Evolutionary conservation across 202 grass and related monocot genomes (phyloP), one percentile per base, ranked within the genome.

Genomic region (Setaria italica): DNA sequence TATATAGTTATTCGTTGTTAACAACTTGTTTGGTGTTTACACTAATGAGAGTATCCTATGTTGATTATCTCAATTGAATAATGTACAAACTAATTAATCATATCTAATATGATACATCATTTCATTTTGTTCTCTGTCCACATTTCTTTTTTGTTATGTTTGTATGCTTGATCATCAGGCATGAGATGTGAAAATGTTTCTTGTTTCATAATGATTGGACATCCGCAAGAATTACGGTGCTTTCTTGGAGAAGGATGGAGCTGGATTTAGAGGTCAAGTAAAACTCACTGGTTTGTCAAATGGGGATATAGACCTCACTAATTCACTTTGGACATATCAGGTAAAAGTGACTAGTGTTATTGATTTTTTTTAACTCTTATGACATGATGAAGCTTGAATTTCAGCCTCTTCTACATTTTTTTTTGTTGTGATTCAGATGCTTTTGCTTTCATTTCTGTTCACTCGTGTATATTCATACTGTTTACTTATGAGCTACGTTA

Each of bases 231-330:
- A 98, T 69, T 98, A 93, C 90, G 95, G 95, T 84, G 95, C 93
- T 75, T 98, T 98, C 91, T 91, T 98, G 89, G 95, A 98, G 92
- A 95, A 94, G 72, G 95, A 98, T 92, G 95, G 95, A 84, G 95
- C 93, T 78, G 95, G 93, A 85, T 94, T 98, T 88, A 95, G 84
- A 88, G 95, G 95, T 67, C 77, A 90, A 86, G 86, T 98, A 66
- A 95, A 95, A 85, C 78, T 98, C 43, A 92, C 89, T 89, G 93
- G 95, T 67, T 80, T 98, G 25, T 85, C 89, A 84, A 79, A 92
- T 92, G 85, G 93, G 56, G 93, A 94, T 71, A 86, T 92, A 41
- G 82, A 98, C 72, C 93, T 98, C 55, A 89, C 91, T 84, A 77
- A 92, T 60, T 84, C 70, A 14, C 70, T 92, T 83, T 98, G 95